These are phyloP conservation scores for Colletotrichum sp. DNA, from an alignment of 2,329 filamentous ascomycete genomes.

Conservation along the genomic window DNA sequence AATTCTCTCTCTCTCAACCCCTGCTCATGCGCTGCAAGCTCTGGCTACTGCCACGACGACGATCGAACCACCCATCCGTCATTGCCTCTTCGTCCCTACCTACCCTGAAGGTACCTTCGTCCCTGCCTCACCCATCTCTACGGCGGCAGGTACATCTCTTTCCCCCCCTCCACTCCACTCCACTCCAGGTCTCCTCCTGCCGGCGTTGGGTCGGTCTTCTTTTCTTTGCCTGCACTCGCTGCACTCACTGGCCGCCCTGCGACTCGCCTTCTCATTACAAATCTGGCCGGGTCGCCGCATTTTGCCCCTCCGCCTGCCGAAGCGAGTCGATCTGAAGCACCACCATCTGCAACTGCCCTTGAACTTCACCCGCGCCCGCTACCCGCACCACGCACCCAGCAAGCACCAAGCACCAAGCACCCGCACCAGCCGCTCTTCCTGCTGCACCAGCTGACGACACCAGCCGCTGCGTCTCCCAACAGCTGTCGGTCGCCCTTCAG, in stretches of 20 bases:
- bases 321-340: conserved; percentile 2
- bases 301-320: conserved; percentile 11
- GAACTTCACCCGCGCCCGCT: neutral
- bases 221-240: neutral
- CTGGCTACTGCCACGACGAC: neutral
- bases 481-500: neutral
- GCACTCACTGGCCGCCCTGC: neutral
- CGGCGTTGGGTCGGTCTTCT: neutral
- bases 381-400: neutral
- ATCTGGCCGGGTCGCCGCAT: conserved; percentile 14
- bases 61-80: conserved; percentile 4
- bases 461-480: neutral
- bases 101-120: neutral
- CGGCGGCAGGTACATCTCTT: neutral
- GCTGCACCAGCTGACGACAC: conserved; percentile 5
- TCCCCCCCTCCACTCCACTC: neutral
- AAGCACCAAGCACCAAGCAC: neutral
- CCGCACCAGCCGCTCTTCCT: neutral
- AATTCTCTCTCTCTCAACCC: neutral
- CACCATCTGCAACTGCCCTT: neutral
- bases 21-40: neutral
- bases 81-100: neutral
- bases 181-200: neutral
- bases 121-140: neutral
- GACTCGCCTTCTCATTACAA: conserved; percentile 9